Evolutionary conservation across 1,284 basidiomycete species (phyloP).

Genomic region (Ceratobasidium sp.): DNA sequence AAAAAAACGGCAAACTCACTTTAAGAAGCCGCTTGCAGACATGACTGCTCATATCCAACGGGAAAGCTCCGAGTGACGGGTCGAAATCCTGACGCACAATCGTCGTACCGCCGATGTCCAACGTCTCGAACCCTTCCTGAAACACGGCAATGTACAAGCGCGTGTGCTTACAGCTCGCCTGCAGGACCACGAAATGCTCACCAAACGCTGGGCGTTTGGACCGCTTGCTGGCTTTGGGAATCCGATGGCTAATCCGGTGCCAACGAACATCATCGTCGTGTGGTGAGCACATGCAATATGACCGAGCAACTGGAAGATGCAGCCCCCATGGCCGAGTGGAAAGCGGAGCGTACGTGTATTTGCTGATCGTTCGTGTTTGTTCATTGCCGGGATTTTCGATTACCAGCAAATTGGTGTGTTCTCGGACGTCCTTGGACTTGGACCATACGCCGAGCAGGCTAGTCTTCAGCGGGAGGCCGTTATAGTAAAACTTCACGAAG

Average conservation of each 20-base stretch:
- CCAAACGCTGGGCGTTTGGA: neutral
- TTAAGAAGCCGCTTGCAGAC: neutral
- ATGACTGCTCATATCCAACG: neutral
- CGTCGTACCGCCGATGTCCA: neutral
- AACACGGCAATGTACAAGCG: neutral
- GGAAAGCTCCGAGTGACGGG: neutral
- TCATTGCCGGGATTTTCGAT: neutral
- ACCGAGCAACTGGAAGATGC: neutral
- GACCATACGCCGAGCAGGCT: neutral
- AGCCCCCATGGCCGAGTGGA: neutral
- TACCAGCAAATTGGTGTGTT: constrained; percentile 12
- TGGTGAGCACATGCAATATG: neutral
- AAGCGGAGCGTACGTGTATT: neutral
- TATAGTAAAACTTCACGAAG: constrained; percentile 17
- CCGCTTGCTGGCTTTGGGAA: neutral
- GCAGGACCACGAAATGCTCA: neutral
- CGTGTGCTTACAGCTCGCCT: neutral
- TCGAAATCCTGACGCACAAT: neutral
- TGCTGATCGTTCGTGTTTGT: neutral
- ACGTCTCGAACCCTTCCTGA: neutral
- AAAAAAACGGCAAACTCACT: neutral
- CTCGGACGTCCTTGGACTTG: neutral
- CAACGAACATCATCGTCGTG: neutral
- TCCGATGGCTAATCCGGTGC: neutral
- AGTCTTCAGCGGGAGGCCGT: neutral